phyloP scores from a whole-genome alignment of 305 asterid species.

The Plantago lanceolata region DNA sequence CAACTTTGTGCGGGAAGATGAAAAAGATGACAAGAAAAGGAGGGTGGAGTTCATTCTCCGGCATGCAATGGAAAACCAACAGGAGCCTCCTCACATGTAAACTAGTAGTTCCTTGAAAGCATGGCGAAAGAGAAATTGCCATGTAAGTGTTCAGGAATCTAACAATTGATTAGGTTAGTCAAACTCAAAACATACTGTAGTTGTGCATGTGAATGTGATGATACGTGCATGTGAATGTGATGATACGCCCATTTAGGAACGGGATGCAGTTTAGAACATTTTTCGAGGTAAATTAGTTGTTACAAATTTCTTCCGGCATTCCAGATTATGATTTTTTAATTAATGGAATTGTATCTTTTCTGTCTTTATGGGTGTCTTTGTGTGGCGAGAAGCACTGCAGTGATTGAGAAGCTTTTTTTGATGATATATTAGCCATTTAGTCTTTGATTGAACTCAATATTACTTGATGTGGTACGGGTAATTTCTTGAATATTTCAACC shows the following conservation, averaged over 20 bases:
- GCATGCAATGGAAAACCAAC: conserved; percentile 83
- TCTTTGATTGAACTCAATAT: background rate
- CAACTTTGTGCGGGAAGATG: conserved; percentile 77
- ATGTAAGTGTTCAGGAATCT: conserved; percentile 36
- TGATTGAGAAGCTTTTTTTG: background rate
- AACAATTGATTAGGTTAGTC: conserved; percentile 61
- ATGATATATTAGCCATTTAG: background rate
- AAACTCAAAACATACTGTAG: conserved; percentile 46
- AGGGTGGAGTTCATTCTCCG: conserved; percentile 86
- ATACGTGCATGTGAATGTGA: conserved; percentile 50
- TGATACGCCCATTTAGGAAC: conserved; percentile 43
- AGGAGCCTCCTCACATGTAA: conserved; percentile 89
- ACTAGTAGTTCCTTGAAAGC: conserved; percentile 56
- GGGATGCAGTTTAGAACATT: conserved; percentile 43
- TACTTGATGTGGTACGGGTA: too few relatives aligned
- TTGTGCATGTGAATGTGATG: conserved; percentile 50
- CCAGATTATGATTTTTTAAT: conserved; percentile 31
- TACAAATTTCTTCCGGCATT: conserved; percentile 27
- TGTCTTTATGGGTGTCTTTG: background rate
- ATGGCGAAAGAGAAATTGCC: conserved; percentile 29
- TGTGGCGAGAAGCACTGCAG: background rate
- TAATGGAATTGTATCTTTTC: conserved; percentile 26
- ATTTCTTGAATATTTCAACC: too few relatives aligned
- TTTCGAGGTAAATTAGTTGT: conserved; percentile 47
- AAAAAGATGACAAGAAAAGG: conserved; percentile 87